These are phyloP conservation scores for Begonia fuchsioides DNA, from an alignment of 306 rosid genomes.

Conservation along the genomic window DNA sequence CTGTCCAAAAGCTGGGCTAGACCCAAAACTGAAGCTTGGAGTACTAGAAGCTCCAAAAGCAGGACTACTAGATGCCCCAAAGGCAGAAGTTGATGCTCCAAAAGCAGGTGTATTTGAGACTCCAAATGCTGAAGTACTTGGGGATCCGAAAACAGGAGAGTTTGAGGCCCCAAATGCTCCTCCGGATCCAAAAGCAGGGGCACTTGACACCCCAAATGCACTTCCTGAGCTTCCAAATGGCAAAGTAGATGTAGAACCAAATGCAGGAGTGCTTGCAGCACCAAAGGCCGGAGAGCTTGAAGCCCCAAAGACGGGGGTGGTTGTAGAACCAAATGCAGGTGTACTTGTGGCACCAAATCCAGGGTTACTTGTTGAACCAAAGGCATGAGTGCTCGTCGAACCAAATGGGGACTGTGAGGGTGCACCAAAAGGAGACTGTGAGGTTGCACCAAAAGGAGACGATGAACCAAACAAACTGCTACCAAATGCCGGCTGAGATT, in stretches of 20 bases:
- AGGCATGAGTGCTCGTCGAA: conserved; percentile 21
- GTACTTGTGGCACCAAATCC: conserved; percentile 21
- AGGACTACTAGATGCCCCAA: conserved; percentile 51
- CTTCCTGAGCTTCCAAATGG: conserved; percentile 50
- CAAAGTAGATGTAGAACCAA: conserved; percentile 59
- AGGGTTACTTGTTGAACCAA: conserved; percentile 14
- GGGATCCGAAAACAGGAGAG: conserved; percentile 22
- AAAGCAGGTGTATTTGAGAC: conserved; percentile 36
- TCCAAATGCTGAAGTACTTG: conserved; percentile 30
- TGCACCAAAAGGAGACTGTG: conserved; percentile 56
- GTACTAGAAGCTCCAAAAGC: conserved; percentile 66
- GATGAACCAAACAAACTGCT: conserved; percentile 72
- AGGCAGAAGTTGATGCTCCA: conserved; percentile 40
- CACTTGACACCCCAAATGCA: conserved; percentile 43
- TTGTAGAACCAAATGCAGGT: conserved; percentile 19
- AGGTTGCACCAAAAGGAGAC: conserved; percentile 61
- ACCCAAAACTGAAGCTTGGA: conserved; percentile 54
- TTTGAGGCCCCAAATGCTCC: conserved; percentile 66
- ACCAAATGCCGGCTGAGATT: conserved; percentile 83
- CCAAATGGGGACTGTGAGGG: conserved; percentile 51
- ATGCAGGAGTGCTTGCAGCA: conserved; percentile 27
- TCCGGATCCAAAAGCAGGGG: conserved; percentile 57
- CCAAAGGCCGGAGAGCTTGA: conserved; percentile 10
- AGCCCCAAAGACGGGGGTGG: conserved; percentile 17
- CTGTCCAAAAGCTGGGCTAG: conserved; percentile 59